Evolutionary conservation across 257 asterid genomes (phyloP).

Genomic region (Capsicum chinense): DNA sequence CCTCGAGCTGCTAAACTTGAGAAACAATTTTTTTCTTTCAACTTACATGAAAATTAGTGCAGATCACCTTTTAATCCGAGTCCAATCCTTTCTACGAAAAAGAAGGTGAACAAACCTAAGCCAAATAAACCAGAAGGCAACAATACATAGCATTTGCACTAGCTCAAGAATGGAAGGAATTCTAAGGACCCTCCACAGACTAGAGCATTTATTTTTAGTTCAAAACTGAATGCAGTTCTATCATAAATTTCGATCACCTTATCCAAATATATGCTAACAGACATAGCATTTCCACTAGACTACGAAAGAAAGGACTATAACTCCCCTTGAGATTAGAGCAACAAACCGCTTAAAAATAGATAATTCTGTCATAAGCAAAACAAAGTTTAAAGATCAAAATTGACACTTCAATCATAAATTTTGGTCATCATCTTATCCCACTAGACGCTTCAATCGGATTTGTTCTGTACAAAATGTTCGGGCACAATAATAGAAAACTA

Average conservation of each 20-base stretch:
- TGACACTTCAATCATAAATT: background rate
- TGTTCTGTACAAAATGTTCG: background rate
- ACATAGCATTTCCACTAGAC: background rate
- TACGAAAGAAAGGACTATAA: background rate
- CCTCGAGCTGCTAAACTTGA: background rate
- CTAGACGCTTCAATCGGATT: background rate
- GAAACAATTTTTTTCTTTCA: background rate
- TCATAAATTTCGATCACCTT: background rate
- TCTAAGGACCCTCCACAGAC: background rate
- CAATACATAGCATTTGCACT: background rate
- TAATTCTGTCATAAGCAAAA: background rate
- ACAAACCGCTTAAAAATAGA: background rate
- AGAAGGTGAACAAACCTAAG: background rate
- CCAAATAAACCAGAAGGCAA: background rate
- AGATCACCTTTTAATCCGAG: background rate
- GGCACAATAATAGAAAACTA: background rate
- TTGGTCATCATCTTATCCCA: background rate
- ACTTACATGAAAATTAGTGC: conserved; percentile 14
- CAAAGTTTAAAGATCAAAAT: background rate
- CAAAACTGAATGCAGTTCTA: background rate
- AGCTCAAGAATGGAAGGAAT: background rate
- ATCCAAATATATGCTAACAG: background rate
- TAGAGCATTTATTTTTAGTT: background rate
- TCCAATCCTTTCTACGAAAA: background rate
- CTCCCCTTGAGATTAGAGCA: background rate